phyloP scores from a whole-genome alignment of 148 eudicot genomes.

The Silene uniflora region DNA sequence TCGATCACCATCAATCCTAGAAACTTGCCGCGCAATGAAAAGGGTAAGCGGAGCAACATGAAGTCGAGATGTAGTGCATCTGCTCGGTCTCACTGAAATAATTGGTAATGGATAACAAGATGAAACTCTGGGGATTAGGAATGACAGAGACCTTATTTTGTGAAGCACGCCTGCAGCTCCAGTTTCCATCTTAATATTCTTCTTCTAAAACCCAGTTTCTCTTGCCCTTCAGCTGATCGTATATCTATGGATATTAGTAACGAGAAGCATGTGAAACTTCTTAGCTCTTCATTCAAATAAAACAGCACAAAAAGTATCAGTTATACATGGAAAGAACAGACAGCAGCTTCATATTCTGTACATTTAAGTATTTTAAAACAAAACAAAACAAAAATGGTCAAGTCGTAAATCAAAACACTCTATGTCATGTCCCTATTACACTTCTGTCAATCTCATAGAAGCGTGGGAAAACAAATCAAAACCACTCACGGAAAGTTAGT shows the following conservation, averaged over 20 bases:
- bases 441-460: background rate
- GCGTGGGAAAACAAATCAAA: background rate
- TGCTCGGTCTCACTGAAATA: background rate
- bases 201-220: background rate
- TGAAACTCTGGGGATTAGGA: background rate
- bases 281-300: background rate
- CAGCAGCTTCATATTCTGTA: no score
- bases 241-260: background rate
- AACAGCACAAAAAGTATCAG: background rate
- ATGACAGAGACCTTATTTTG: background rate
- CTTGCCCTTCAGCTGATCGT: constrained; percentile 2
- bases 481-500: background rate
- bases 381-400: background rate
- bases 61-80: background rate
- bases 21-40: background rate
- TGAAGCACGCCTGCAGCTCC: constrained; percentile 4
- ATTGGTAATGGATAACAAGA: constrained; percentile 6
- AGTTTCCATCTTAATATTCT: constrained; percentile 4
- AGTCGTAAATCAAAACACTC: background rate
- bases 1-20: background rate
- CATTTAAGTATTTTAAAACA: background rate
- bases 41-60: background rate
- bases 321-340: background rate
- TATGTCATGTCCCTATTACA: background rate
- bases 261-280: background rate